Evolutionary conservation across 257 asterid species (phyloP).

Genomic region (Primulina eburnea): DNA sequence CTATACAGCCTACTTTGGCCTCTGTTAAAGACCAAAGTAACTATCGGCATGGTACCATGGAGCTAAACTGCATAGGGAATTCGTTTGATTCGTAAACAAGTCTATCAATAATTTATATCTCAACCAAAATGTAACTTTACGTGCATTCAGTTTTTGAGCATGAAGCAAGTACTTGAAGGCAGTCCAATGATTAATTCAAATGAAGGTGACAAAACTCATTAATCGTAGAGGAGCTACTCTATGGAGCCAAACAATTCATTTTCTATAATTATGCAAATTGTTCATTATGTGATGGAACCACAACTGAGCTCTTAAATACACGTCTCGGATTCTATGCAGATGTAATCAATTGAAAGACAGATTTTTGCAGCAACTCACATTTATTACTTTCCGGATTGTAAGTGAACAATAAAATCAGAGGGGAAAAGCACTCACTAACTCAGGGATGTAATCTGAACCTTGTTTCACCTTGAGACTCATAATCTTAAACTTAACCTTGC

Average conservation of each 20-base stretch:
- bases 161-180: not conserved
- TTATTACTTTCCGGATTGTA: slow-evolving; percentile 4
- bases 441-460: slow-evolving; percentile 69
- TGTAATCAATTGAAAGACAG: not conserved
- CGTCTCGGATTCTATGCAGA: not conserved
- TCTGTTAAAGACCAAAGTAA: not conserved
- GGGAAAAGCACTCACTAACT: slow-evolving; percentile 62
- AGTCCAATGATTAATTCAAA: not conserved
- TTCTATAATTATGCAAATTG: not conserved
- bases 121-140: no score
- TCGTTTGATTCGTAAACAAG: not conserved
- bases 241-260: not conserved
- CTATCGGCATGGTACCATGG: no score
- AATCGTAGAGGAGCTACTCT: not conserved
- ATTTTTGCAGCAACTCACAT: not conserved
- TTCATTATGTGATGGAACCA: not conserved
- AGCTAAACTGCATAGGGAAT: no score
- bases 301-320: no score
- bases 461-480: slow-evolving; percentile 81
- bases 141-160: not conserved
- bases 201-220: not conserved
- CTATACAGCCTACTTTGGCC: not conserved
- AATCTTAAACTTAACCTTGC: slow-evolving; percentile 80
- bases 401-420: not conserved
- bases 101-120: not conserved